Evolutionary conservation across 176 grass and related monocot genomes (phyloP).

Genomic region (Pontederia paniculata): DNA sequence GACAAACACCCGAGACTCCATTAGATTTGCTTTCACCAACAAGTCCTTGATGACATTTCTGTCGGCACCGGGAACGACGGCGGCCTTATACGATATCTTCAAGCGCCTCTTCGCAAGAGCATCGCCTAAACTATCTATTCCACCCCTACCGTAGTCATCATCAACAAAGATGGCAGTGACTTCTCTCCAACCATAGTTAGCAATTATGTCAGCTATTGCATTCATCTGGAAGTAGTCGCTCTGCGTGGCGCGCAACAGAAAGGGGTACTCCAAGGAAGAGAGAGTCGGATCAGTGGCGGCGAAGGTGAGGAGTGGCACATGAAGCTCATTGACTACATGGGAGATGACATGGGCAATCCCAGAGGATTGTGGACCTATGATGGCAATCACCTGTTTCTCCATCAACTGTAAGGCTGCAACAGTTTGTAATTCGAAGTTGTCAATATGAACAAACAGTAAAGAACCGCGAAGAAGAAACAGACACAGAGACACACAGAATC

Average conservation of each 20-base stretch:
- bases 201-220: slow-evolving; percentile 43
- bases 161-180: slow-evolving; percentile 62
- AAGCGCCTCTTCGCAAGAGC: slow-evolving; percentile 40
- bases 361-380: slow-evolving; percentile 71
- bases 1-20: slow-evolving; percentile 15
- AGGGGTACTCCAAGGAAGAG: slow-evolving; percentile 65
- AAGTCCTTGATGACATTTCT: background rate
- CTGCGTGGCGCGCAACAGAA: slow-evolving; percentile 51
- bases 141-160: slow-evolving; percentile 74
- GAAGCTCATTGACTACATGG: slow-evolving; percentile 51
- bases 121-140: slow-evolving; percentile 50
- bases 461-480: too few species aligned
- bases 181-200: slow-evolving; percentile 55
- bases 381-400: slow-evolving; percentile 33
- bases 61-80: slow-evolving; percentile 3
- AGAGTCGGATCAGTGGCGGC: slow-evolving; percentile 58
- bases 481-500: too few species aligned
- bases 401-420: slow-evolving; percentile 61
- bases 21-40: slow-evolving; percentile 10
- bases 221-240: slow-evolving; percentile 67
- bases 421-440: too few species aligned
- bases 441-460: too few species aligned
- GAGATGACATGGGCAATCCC: slow-evolving; percentile 67
- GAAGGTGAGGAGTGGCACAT: slow-evolving; percentile 59
- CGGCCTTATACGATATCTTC: slow-evolving; percentile 56